Conservation (phyloP, 1,284 basidiomycete genomes). For the Agaricales sp. region DNA sequence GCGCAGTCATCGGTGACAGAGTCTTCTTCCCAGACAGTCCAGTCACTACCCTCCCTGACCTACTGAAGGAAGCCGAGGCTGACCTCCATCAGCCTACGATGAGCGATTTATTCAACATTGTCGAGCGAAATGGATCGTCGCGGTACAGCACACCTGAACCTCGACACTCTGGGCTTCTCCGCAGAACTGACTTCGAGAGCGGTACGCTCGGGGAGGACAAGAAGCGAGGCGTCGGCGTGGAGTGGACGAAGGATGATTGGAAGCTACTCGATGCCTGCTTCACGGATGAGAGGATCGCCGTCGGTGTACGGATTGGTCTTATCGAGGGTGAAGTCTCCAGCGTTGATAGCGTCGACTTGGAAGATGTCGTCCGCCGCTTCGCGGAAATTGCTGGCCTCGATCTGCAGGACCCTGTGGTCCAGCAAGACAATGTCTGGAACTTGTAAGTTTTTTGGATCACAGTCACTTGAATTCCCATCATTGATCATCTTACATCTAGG, state of each 20-base stretch:
- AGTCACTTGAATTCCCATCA: slow-evolving; percentile 6
- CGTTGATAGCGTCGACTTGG: slow-evolving; percentile 37
- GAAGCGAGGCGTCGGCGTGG: slow-evolving; percentile 13
- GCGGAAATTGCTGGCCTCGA: slow-evolving; percentile 16
- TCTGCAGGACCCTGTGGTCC: slow-evolving; percentile 22
- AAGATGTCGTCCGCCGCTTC: slow-evolving; percentile 48
- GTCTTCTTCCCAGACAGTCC: slow-evolving; percentile 49
- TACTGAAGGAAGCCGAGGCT: slow-evolving; percentile 49
- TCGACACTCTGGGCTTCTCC: not conserved
- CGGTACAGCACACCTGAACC: not conserved
- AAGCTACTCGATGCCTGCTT: slow-evolving; percentile 68
- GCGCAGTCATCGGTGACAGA: slow-evolving; percentile 37
- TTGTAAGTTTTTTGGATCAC: slow-evolving; percentile 9
- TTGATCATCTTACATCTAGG: slow-evolving; percentile 22
- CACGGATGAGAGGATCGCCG: slow-evolving; percentile 50
- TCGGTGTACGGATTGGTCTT: slow-evolving; percentile 24
- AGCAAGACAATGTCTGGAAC: slow-evolving; percentile 22
- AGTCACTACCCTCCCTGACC: slow-evolving; percentile 37
- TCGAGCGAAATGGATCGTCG: not conserved
- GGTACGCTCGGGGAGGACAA: not conserved
- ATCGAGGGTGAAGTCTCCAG: slow-evolving; percentile 28
- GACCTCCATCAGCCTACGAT: slow-evolving; percentile 24
- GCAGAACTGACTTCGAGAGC: not conserved
- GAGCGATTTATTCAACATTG: not conserved
- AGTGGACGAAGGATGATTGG: slow-evolving; percentile 67